phyloP scores from a whole-genome alignment of 2,329 filamentous ascomycete genomes.

The Dothistroma septosporum region DNA sequence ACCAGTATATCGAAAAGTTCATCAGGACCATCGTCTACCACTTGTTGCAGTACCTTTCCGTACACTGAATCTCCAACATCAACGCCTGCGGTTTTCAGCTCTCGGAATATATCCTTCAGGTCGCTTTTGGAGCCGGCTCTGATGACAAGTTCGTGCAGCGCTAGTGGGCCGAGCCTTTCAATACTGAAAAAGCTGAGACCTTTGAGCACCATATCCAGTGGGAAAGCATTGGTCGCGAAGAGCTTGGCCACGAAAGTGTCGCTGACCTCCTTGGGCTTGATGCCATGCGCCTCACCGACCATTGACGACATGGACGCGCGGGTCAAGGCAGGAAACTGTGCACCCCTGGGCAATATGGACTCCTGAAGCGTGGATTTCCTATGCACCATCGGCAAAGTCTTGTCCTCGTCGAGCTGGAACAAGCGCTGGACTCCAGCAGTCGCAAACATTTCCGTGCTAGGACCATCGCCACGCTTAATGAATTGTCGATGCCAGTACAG shows the following conservation, averaged over 20 bases:
- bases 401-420: conserved; percentile 21
- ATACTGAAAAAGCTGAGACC: conserved; percentile 68
- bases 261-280: conserved; percentile 48
- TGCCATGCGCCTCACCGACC: conserved; percentile 41
- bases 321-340: conserved; percentile 17
- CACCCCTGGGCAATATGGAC: not conserved
- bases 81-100: conserved; percentile 61
- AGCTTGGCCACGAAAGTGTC: conserved; percentile 72
- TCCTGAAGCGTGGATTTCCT: not conserved
- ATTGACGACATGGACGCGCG: conserved; percentile 28
- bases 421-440: conserved; percentile 31
- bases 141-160: conserved; percentile 71
- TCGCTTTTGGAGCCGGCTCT: conserved; percentile 56
- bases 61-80: conserved; percentile 61
- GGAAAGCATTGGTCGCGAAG: conserved; percentile 73
- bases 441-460: conserved; percentile 33
- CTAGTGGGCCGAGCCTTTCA: conserved; percentile 66
- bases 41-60: conserved; percentile 59
- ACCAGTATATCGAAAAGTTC: conserved; percentile 51
- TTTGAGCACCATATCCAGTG: conserved; percentile 66
- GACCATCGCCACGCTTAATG: conserved; percentile 35
- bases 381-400: conserved; percentile 23
- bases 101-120: conserved; percentile 56
- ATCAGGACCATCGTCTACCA: conserved; percentile 57
- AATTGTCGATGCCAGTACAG: conserved; percentile 42